A percentile compares a stretch with the other conserved stretches of the same genome.
These are phyloP conservation scores for Xylaria telfairii DNA, from an alignment of 495 filamentous ascomycete species.

Conservation along the genomic window DNA sequence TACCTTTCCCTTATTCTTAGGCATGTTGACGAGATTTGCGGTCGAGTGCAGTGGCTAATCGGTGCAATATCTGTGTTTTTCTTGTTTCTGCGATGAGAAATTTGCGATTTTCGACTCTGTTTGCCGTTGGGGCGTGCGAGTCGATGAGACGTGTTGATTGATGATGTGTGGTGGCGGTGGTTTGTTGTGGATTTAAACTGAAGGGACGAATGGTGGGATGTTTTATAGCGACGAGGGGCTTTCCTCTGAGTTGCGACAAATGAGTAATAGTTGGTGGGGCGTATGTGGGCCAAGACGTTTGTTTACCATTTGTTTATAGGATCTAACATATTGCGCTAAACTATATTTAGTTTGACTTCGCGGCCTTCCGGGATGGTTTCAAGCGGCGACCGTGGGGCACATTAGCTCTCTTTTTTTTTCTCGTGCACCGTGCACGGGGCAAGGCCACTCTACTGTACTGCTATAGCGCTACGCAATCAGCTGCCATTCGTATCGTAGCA, in stretches of 20 bases:
- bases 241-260: neutral
- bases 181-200: slow-evolving; percentile 19
- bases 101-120: neutral
- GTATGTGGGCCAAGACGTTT: neutral
- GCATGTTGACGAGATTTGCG: slow-evolving; percentile 64
- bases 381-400: slow-evolving; percentile 4
- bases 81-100: slow-evolving; percentile 14
- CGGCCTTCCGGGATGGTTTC: neutral
- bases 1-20: slow-evolving; percentile 99
- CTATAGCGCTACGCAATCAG: neutral
- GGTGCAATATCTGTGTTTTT: neutral
- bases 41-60: neutral
- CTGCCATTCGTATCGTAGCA: neutral
- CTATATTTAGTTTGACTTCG: neutral
- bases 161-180: slow-evolving; percentile 14
- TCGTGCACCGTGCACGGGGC: neutral
- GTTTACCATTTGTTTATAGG: neutral
- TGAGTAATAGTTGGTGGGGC: slow-evolving; percentile 11
- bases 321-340: neutral
- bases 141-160: slow-evolving; percentile 11
- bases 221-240: slow-evolving; percentile 27
- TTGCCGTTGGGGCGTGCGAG: neutral
- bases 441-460: no score
- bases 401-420: neutral
- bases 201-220: slow-evolving; percentile 22